Percentiles rank a stretch among this genome's conserved stretches.
Conservation (phyloP, 345 rosid species). For the Noccaea bulbosa region DNA sequence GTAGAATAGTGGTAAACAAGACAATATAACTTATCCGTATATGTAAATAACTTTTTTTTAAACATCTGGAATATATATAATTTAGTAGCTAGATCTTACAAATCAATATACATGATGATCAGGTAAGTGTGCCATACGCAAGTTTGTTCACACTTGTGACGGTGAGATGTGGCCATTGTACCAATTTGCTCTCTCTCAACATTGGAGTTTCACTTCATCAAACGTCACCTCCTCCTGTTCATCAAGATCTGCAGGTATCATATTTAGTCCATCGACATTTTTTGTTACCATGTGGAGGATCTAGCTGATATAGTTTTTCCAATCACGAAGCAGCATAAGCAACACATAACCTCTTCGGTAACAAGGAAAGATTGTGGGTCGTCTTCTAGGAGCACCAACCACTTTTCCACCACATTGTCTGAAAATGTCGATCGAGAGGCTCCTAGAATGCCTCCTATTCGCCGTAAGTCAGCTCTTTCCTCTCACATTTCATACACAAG, state of each 20-base stretch:
- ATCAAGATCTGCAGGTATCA: slow-evolving; percentile 61
- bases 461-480: slow-evolving; percentile 58
- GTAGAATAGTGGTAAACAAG: background rate
- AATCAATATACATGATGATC: slow-evolving; percentile 27
- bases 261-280: slow-evolving; percentile 1
- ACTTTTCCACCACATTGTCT: slow-evolving; percentile 36
- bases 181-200: slow-evolving; percentile 82
- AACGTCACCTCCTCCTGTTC: slow-evolving; percentile 51
- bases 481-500: background rate
- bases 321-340: slow-evolving; percentile 56
- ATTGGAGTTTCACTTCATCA: slow-evolving; percentile 71
- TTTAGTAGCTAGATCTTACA: slow-evolving; percentile 15
- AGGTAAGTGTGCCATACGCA: slow-evolving; percentile 92
- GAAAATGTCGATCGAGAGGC: slow-evolving; percentile 60
- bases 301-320: slow-evolving; percentile 21
- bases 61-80: background rate
- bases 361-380: slow-evolving; percentile 62
- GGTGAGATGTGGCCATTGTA: slow-evolving; percentile 94
- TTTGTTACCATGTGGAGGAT: slow-evolving; percentile 3
- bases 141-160: slow-evolving; percentile 75
- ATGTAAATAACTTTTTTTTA: background rate
- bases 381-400: slow-evolving; percentile 55
- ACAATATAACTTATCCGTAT: background rate
- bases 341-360: slow-evolving; percentile 50
- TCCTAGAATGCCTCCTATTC: slow-evolving; percentile 77